These are phyloP conservation scores for Camelina sativa DNA, from an alignment of 345 rosid genomes.

Conservation along the genomic window DNA sequence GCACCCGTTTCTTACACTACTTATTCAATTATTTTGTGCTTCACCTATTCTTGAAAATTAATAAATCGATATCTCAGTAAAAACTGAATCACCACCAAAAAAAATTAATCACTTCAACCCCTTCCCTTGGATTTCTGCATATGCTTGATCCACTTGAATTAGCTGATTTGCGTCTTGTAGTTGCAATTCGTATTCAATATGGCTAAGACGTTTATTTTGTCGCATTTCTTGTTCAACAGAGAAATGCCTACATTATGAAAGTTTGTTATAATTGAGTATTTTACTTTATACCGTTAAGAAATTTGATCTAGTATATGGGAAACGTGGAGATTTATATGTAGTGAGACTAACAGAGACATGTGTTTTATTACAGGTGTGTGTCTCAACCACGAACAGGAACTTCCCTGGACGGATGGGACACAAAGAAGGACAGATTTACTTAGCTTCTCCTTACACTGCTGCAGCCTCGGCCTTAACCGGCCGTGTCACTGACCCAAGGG, in stretches of 20 bases:
- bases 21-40: not conserved
- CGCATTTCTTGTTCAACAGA: not conserved
- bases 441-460: constrained; percentile 93
- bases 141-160: not conserved
- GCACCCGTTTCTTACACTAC: constrained; percentile 24
- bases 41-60: not conserved
- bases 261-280: not conserved
- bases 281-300: not conserved
- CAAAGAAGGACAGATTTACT: constrained; percentile 96
- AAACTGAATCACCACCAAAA: constrained; percentile 1
- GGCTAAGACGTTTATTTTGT: not conserved
- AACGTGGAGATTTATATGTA: not conserved
- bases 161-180: not conserved
- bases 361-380: constrained; percentile 40
- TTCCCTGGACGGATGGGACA: constrained; percentile 99
- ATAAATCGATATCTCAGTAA: constrained; percentile 4
- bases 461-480: constrained; percentile 99
- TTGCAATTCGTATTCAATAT: not conserved
- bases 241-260: too few relatives aligned
- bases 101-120: not conserved
- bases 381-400: constrained; percentile 78
- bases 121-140: not conserved
- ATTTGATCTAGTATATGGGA: not conserved
- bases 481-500: constrained; percentile 94
- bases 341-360: not conserved